These are phyloP conservation scores for Neonectria sp. DNA, from an alignment of 2,329 filamentous ascomycete genomes.

Conservation along the genomic window DNA sequence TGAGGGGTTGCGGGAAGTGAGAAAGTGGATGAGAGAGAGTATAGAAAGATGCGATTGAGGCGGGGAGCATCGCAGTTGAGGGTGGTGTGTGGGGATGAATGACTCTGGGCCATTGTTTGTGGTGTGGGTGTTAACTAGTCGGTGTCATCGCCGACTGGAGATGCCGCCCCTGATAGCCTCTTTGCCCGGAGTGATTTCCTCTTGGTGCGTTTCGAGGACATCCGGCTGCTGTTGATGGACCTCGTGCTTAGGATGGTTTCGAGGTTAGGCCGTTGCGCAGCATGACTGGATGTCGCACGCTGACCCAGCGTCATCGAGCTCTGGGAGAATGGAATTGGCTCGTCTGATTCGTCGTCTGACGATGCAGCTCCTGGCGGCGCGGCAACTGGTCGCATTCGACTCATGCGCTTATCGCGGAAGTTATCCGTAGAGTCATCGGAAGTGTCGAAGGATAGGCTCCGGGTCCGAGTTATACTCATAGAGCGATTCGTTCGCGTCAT, in stretches of 20 bases:
- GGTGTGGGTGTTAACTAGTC: conserved; percentile 43
- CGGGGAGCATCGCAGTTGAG: conserved; percentile 8
- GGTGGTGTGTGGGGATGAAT: not conserved
- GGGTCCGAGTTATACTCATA: conserved; percentile 51
- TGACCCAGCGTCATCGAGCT: conserved; percentile 46
- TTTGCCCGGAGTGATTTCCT: conserved; percentile 50
- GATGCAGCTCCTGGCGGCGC: conserved; percentile 50
- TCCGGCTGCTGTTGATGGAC: conserved; percentile 47
- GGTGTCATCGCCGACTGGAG: conserved; percentile 56
- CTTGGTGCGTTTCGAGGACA: conserved; percentile 49
- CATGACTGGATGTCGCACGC: conserved; percentile 50
- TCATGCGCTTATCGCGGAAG: conserved; percentile 47
- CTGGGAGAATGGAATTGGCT: conserved; percentile 42
- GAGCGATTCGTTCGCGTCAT: conserved; percentile 50
- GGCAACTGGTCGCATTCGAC: conserved; percentile 48
- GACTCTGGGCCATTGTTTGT: conserved; percentile 12
- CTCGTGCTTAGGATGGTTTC: conserved; percentile 64
- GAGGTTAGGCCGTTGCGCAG: conserved; percentile 60
- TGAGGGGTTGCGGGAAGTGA: conserved; percentile 25
- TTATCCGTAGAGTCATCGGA: conserved; percentile 54
- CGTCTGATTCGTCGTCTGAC: conserved; percentile 53
- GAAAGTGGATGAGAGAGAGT: conserved; percentile 26
- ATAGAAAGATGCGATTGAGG: conserved; percentile 32
- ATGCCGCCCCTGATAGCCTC: conserved; percentile 51
- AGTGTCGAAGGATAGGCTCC: conserved; percentile 57